A percentile compares a stretch with the other conserved stretches of the same genome.
Conservation (phyloP, 139 green algal genomes). For the Chlorella ohadii region DNA sequence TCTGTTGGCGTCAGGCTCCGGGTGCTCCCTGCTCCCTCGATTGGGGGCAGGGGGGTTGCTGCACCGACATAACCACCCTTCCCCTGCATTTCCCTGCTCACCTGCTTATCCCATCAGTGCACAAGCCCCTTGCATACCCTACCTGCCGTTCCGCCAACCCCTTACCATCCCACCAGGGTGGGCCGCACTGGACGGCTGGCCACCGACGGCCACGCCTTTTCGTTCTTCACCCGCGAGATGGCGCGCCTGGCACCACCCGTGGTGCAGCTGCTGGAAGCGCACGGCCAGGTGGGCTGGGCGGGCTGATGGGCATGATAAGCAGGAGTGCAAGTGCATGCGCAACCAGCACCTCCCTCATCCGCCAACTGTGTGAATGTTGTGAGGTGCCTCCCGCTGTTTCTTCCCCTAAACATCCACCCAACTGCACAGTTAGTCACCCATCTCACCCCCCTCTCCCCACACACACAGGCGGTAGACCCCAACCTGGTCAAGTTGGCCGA, state of each 20-base stretch:
- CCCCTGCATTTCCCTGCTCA: background rate
- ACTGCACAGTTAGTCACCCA: no score
- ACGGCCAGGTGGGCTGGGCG: constrained; percentile 36
- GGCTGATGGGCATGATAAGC: background rate
- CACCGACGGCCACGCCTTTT: constrained; percentile 84
- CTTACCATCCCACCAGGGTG: constrained; percentile 49
- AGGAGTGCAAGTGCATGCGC: background rate
- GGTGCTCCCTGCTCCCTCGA: background rate
- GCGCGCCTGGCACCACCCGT: constrained; percentile 69
- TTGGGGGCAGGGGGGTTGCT: background rate
- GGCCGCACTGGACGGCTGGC: constrained; percentile 91
- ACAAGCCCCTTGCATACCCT: background rate
- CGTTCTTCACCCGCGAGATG: constrained; percentile 88
- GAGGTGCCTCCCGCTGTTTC: no score
- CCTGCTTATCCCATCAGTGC: background rate
- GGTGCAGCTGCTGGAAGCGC: constrained; percentile 65
- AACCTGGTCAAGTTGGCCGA: constrained; percentile 80
- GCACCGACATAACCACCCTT: background rate
- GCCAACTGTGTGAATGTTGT: no score
- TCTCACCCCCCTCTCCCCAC: background rate
- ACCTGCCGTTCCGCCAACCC: background rate
- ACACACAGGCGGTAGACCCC: constrained; percentile 74
- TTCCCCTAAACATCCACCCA: background rate
- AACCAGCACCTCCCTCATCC: no score
- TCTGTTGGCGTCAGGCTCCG: background rate